Percentiles rank a stretch among this genome's conserved stretches.
phyloP scores from a whole-genome alignment of 768 basidiomycete genomes.

The Rhodotorula kratochvilovae region DNA sequence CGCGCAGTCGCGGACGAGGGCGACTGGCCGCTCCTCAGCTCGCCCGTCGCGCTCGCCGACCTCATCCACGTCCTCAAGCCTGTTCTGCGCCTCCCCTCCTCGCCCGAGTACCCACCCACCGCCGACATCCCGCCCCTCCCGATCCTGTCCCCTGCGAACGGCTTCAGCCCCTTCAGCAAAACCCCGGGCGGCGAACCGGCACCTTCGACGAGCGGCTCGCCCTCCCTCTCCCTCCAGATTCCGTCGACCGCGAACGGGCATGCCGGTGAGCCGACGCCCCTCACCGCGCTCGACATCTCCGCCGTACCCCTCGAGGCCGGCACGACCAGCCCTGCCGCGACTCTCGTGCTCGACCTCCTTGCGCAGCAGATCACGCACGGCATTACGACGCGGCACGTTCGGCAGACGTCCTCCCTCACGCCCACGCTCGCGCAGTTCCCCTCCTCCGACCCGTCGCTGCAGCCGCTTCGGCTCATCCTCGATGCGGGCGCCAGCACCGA shows the following conservation, averaged over 20 bases:
- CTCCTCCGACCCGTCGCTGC: slow-evolving; percentile 6
- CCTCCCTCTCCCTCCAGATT: not conserved
- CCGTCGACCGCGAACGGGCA: not conserved
- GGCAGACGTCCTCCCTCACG: not conserved
- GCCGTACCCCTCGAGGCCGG: not conserved
- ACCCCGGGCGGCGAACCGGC: no score
- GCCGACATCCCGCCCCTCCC: not conserved
- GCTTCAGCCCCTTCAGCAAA: not conserved
- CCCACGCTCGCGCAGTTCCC: not conserved
- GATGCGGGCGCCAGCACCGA: not conserved
- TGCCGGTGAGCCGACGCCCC: not conserved
- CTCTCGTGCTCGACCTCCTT: slow-evolving; percentile 4
- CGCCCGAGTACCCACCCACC: not conserved
- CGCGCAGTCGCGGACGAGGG: not conserved
- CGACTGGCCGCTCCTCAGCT: not conserved
- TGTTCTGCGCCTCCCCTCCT: not conserved
- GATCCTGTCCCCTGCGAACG: not conserved
- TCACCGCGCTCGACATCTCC: not conserved
- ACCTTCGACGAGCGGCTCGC: not conserved
- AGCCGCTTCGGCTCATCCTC: slow-evolving; percentile 2
- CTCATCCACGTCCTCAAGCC: not conserved
- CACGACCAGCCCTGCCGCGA: not conserved
- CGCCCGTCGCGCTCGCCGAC: not conserved
- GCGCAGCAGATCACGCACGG: slow-evolving; percentile 1
- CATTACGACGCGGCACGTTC: not conserved